Evolutionary conservation across 441 rosid genomes (phyloP), one percentile per base, ranked within the genome.

Genomic region (Aleurites moluccanus): DNA sequence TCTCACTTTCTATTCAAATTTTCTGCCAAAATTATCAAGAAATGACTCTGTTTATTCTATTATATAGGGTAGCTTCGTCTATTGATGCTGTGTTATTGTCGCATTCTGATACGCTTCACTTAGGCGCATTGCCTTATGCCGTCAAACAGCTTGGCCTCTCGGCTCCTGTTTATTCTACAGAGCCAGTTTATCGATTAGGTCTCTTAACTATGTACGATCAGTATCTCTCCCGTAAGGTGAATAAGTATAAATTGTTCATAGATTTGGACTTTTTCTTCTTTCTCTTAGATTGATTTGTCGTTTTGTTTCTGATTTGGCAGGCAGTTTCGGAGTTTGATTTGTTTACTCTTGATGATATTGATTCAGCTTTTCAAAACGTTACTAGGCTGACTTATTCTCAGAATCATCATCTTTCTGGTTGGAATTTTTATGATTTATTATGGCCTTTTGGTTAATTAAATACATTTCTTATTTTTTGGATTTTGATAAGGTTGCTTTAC

Each of bases 161-260:
- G 2, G 97, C 99, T 78, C 92, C 97, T 0, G 88, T 93, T 73
- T 95, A 81, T 75, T 88, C 93, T 6, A 95, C 99, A 5, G 99
- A 93, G 73, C 99, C 99, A 15, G 97, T 93, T 57, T 79, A 73
- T 40, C 81, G 98, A 80, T 78, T 93, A 69, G 99, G 99, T 68
- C 91, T 93, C 0, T 95, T 95, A 74, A 93, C 99, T 15, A 90
- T 95, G 98, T 93, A 93, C 62, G 99, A 95, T 72, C 99, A 95
- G 79, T 93, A 81, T 76, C 85, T 93, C 72, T 88, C 99, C 0
- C 92, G 93, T 61, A 92, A 91, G 98, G 98, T 95, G 68, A 38
- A 69, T 18, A 3, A 79, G 38, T 11, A 59, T 45, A 33, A 13
- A 14, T 21, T 14, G 16, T 64, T 7, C 23, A 28, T 38, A 45